Base-by-base conservation (phyloP, 495 filamentous ascomycete genomes). In the Penicillium verhagenii region DNA sequence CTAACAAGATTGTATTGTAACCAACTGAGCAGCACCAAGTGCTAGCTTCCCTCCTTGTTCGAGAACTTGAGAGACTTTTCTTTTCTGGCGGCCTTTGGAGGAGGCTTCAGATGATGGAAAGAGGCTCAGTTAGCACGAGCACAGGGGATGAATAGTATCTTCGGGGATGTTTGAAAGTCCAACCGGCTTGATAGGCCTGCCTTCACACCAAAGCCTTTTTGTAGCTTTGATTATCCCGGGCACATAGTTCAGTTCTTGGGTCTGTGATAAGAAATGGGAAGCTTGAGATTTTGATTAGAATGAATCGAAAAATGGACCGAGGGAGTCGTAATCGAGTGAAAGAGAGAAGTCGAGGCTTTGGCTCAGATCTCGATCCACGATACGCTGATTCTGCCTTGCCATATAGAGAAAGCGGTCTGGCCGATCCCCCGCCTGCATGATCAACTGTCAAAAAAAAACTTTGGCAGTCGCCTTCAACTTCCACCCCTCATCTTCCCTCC, bases 171-270 rank as follows among this genome's bases (percentile, higher is more conserved):
- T 66, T 72, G 72, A 75, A 74, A 73, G 67, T 76, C 73, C 73
- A 75, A 78, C 73, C 75, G 61, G 72, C 71, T 75, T 62, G 63
- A 67, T 54, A 68, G 65, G 70, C 67, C 70, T 69, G 66, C 63
- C 58, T 66, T 66, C 60, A 59, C 65, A 64, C 65, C 65, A 66
- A 61, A 66, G 65, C 59, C 65, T 62, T 50, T 43, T 16, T 42
- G 46, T 9, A 61, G 57, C 45, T 57, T 57, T 56, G 61, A 63
- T 63, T 53, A 62, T 29, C 43, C 50, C 47, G 51, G 35, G 59
- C 57, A 50, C 61, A 66, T 70, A 45, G 31, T 24, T 24, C 28
- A 44, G n/a, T 46, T n/a, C 26, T 29, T 37, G 25, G 31, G 23
- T 45, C 23, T 45, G 44, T 48, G 43, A 51, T 21, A 50, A 16